Percentiles rank a stretch among this genome's conserved stretches.
Conservation (phyloP, 495 filamentous ascomycete species). For the Aspergillus avenaceus region DNA sequence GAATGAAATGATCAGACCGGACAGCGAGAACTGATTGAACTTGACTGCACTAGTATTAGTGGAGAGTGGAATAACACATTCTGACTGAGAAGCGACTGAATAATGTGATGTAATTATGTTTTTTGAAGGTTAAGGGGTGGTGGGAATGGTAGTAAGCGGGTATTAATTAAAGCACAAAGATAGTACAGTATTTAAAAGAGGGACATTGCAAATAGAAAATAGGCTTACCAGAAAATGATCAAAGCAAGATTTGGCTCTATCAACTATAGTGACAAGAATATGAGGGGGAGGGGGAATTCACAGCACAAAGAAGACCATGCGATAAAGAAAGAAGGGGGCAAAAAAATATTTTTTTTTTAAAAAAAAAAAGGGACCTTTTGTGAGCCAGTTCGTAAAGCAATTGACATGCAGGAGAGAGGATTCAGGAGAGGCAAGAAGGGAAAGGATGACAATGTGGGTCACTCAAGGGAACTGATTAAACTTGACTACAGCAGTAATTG, state of each 20-base stretch:
- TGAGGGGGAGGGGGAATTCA: neutral
- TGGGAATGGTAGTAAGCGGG: neutral
- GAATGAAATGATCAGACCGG: no score
- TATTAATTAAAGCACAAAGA: slow-evolving; percentile 1
- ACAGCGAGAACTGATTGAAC: no score
- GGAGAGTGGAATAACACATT: neutral
- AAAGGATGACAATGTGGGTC: slow-evolving; percentile 4
- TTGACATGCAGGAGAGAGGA: slow-evolving; percentile 5
- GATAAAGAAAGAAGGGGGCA: neutral
- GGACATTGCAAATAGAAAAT: no score
- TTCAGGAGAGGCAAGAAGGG: slow-evolving; percentile 4
- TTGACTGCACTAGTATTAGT: no score
- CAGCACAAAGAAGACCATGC: no score
- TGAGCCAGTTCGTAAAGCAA: neutral
- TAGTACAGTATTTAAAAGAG: no score
- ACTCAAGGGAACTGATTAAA: neutral
- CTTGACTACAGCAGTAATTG: neutral
- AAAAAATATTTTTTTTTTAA: neutral
- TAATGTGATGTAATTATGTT: no score
- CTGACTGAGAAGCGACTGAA: neutral
- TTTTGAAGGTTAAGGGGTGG: neutral
- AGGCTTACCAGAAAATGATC: no score
- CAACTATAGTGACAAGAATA: neutral
- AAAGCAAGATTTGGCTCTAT: no score
- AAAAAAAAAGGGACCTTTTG: neutral